Evolutionary conservation across 352 stramenopile species (phyloP).

Genomic region (Phytophthora pluvialis): DNA sequence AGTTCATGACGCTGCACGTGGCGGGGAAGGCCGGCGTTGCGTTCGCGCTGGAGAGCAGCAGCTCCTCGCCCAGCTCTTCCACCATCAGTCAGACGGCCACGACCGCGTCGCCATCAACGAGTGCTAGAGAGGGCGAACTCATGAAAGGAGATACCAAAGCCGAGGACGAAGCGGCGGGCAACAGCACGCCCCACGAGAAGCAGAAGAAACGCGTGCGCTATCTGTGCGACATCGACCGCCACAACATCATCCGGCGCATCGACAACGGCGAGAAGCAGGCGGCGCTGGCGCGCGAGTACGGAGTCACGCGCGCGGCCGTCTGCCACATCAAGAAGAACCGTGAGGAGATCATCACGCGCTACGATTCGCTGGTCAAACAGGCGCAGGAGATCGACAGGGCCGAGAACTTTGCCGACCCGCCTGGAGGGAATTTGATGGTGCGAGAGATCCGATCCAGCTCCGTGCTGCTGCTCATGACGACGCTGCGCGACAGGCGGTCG

Average conservation of each 20-base stretch:
- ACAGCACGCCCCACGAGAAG: slow-evolving; percentile 11
- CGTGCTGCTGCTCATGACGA: slow-evolving; percentile 56
- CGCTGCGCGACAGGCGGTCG: slow-evolving; percentile 43
- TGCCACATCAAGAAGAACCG: slow-evolving; percentile 86
- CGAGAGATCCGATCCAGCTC: slow-evolving; percentile 45
- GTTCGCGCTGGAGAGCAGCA: not conserved
- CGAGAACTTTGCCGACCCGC: slow-evolving; percentile 37
- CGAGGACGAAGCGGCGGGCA: not conserved
- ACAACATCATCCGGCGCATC: slow-evolving; percentile 69
- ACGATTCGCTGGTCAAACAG: slow-evolving; percentile 56
- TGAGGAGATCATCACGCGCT: slow-evolving; percentile 62
- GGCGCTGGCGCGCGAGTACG: slow-evolving; percentile 61
- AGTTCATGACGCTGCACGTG: slow-evolving; percentile 25
- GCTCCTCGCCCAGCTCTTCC: slow-evolving; percentile 1
- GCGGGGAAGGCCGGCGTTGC: not conserved
- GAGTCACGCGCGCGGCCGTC: slow-evolving; percentile 70
- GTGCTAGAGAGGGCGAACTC: not conserved
- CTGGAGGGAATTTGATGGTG: slow-evolving; percentile 37
- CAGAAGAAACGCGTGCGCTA: slow-evolving; percentile 60
- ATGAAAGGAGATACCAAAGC: slow-evolving; percentile 11
- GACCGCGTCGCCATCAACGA: not conserved
- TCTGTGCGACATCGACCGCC: slow-evolving; percentile 57
- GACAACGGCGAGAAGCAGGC: slow-evolving; percentile 70
- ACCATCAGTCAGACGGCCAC: not conserved
- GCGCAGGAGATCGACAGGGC: slow-evolving; percentile 51